A percentile compares a stretch with the other conserved stretches of the same genome.
These are phyloP conservation scores for Aspergillus jensenii DNA, from an alignment of 2,329 filamentous ascomycete species.

Conservation along the genomic window DNA sequence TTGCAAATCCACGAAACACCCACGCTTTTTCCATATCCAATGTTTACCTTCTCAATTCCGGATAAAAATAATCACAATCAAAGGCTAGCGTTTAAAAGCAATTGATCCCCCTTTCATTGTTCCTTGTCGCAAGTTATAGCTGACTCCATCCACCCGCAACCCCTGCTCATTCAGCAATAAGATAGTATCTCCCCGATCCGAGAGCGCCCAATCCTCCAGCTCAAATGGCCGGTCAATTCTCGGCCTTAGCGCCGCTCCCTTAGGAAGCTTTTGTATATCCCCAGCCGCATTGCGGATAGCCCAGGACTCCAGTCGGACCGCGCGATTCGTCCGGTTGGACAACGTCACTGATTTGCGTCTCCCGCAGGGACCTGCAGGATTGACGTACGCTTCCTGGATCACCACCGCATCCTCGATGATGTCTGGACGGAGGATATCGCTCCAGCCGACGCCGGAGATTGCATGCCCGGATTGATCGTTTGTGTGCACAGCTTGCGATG, in stretches of 20 bases:
- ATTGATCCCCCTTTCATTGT: neutral
- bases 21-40: neutral
- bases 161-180: slow-evolving; percentile 1
- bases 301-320: neutral
- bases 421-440: neutral
- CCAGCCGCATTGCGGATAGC: neutral
- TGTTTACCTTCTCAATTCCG: neutral
- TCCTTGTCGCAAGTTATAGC: slow-evolving; percentile 4
- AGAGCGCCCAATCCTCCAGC: slow-evolving; percentile 1
- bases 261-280: neutral
- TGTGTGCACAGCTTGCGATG: slow-evolving; percentile 20
- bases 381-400: neutral
- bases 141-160: slow-evolving; percentile 6
- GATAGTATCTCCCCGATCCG: slow-evolving; percentile 3
- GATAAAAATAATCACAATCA: neutral
- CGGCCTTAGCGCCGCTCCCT: neutral
- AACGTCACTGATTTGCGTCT: neutral
- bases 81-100: neutral
- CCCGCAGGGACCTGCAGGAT: neutral
- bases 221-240: neutral
- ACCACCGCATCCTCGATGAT: slow-evolving; percentile 3
- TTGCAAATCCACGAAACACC: neutral
- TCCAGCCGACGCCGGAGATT: slow-evolving; percentile 3
- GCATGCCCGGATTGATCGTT: slow-evolving; percentile 4
- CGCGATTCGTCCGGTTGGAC: slow-evolving; percentile 1